Conservation (phyloP, 768 basidiomycete genomes). For the Agaricus blazei region DNA sequence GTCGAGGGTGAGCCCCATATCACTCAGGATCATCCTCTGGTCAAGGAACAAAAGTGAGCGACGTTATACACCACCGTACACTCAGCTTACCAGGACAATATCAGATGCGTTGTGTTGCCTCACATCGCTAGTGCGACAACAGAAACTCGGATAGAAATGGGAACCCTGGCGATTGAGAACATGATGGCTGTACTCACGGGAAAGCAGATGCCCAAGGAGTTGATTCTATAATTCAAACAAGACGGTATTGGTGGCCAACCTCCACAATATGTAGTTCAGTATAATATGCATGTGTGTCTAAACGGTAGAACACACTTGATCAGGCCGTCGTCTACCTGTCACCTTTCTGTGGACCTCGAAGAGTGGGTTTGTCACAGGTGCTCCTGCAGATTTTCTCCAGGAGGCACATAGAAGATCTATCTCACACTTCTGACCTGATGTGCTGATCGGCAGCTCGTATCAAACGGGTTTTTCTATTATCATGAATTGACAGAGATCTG, state of each 20-base stretch:
- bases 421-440: no score
- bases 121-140: conserved; percentile 90
- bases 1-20: conserved; percentile 89
- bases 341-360: no score
- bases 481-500: no score
- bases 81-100: background rate
- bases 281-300: background rate
- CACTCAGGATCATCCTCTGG: conserved; percentile 66
- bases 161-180: conserved; percentile 66
- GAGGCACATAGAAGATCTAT: no score
- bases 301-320: no score
- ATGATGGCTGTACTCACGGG: conserved; percentile 52
- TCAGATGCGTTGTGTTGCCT: conserved; percentile 76
- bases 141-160: conserved; percentile 84
- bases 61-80: background rate
- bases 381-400: no score
- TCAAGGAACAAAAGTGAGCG: conserved; percentile 66
- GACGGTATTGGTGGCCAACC: no score
- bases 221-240: background rate
- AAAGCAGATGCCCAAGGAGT: conserved; percentile 40
- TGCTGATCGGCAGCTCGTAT: no score
- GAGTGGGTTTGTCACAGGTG: no score
- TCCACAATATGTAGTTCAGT: no score
- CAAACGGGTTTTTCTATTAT: no score
- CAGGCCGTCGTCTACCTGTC: no score